Evolutionary conservation across 257 asterid species (phyloP).

Genomic region (Ajuga chamaepitys): DNA sequence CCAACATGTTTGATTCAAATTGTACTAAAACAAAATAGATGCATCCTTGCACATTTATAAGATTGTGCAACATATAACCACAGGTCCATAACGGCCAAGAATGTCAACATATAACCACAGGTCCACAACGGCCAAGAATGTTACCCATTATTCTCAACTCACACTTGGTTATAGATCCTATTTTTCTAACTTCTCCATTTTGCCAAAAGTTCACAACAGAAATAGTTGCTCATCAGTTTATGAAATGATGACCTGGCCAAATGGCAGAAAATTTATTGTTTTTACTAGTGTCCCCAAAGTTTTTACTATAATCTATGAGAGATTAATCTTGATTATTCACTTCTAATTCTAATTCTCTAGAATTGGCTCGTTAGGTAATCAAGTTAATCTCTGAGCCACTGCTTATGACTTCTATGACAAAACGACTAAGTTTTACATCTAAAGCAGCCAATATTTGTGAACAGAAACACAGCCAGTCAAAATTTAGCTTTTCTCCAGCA

Average conservation of each 20-base stretch:
- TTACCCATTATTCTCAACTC: slow-evolving; percentile 2
- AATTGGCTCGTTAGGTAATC: not conserved
- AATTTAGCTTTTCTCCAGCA: not conserved
- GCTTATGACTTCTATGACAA: not conserved
- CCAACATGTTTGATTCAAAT: not conserved
- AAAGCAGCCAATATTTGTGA: not conserved
- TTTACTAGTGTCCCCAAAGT: not conserved
- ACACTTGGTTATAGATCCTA: not conserved
- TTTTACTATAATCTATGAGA: not conserved
- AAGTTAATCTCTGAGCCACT: too few relatives aligned
- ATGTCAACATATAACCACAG: not conserved
- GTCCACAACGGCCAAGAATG: not conserved
- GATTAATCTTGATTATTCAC: not conserved
- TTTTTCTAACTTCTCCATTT: not conserved
- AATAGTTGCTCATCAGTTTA: not conserved
- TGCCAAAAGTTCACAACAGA: not conserved
- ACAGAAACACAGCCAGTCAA: not conserved
- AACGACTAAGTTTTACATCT: not conserved
- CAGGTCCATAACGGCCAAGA: not conserved
- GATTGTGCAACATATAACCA: not conserved
- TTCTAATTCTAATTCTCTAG: not conserved
- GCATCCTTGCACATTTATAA: not conserved
- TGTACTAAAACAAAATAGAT: not conserved
- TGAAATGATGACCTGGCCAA: not conserved
- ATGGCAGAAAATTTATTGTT: not conserved